These are phyloP conservation scores for Phytophthora macrochlamydospora DNA, from an alignment of 352 stramenopile genomes.

Conservation along the genomic window DNA sequence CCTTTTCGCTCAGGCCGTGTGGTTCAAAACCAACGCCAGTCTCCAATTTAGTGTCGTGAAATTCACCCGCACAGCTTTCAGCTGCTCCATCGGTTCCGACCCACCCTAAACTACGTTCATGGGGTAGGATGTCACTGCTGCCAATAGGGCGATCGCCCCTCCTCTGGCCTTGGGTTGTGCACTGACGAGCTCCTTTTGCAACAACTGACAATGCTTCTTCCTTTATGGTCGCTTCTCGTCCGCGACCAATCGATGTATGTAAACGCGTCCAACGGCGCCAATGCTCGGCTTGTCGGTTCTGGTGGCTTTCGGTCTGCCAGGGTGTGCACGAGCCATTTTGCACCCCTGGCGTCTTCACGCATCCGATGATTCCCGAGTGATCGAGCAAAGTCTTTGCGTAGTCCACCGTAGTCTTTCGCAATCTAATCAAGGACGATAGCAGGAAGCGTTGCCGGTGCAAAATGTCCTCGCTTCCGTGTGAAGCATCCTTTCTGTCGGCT, in stretches of 20 bases:
- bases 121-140: neutral
- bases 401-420: conserved; percentile 8
- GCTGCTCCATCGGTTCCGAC: neutral
- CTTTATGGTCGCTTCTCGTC: neutral
- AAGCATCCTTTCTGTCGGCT: conserved; percentile 19
- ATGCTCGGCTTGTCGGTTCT: neutral
- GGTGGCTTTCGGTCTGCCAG: neutral
- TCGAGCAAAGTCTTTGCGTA: conserved; percentile 6
- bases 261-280: too few relatives aligned
- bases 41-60: neutral
- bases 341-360: conserved; percentile 7
- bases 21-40: too few relatives aligned
- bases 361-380: neutral
- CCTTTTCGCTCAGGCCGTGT: too few relatives aligned
- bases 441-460: conserved; percentile 9
- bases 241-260: too few relatives aligned
- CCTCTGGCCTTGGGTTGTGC: neutral
- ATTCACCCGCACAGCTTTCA: neutral
- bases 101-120: conserved; percentile 2
- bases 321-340: neutral
- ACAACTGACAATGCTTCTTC: neutral
- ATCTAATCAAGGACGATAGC: conserved; percentile 16
- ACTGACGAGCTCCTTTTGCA: neutral
- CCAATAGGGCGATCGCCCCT: neutral
- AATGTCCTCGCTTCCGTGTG: conserved; percentile 6